Base-by-base conservation (phyloP, 139 green algal species). In the Desmodesmus armatus region DNA sequence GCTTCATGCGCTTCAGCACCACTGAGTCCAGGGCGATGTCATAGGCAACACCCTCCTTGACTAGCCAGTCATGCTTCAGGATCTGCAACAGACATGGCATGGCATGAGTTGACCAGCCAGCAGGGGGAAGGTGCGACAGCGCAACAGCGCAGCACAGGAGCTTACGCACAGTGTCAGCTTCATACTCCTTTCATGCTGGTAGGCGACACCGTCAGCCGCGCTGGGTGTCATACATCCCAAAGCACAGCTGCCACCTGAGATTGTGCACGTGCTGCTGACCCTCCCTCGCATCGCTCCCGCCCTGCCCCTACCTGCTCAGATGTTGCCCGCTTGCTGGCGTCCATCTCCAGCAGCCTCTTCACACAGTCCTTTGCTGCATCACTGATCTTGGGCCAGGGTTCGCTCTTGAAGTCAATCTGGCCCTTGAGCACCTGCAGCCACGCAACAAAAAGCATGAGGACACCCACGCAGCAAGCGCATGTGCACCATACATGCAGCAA, bases 321-420 rank as follows among this genome's bases (percentile, higher is more conserved):
- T 15, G 87, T 90, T 2, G 85, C 82, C 11, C 90, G 78, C 85
- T 88, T 88, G 7, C 5, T 55, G 5, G 87, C 53, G 80, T 94
- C 88, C 58, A 93, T 88, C n/a, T 91, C 87, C 51, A 98, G 91
- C 92, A 98, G 94, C 40, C 83, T 75, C 23, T 71, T 62, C 49
- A 98, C 92, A 74, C 91, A 96, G 87, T 95, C 92, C 90, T 98
- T 98, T 62, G 95, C 94, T 0, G 75, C 83, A 2, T 91, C 86
- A 5, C 86, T 94, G 66, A 98, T 92, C 69, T 84, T 89, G 35
- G 94, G 95, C 95, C 95, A 98, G 29, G 95, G 95, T 31, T 96
- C 90, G 29, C 85, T 92, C 85, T 93, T 90, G 87, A 98, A 96
- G 90, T 98, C 95, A 13, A 97, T 91, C 33, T 85, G 67, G 5